Percentiles rank a stretch among this genome's conserved stretches.
Evolutionary conservation across 768 basidiomycete genomes (phyloP).

Genomic region (Suillus subaureus): DNA sequence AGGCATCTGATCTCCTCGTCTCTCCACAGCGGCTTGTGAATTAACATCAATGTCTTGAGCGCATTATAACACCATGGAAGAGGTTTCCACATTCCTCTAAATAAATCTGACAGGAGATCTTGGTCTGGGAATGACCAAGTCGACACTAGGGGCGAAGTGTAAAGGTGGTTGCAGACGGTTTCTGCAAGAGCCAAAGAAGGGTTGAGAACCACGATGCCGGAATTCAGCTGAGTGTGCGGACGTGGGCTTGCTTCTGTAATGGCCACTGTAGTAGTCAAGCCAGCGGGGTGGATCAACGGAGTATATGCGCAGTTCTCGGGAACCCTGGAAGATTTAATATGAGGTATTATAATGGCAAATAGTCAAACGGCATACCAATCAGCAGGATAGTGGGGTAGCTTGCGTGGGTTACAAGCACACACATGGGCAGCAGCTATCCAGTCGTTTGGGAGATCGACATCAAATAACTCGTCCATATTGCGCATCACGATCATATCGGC

Average conservation of each 20-base stretch:
- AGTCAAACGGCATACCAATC: constrained; percentile 64
- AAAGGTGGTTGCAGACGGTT: constrained; percentile 47
- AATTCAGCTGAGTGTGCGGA: constrained; percentile 85
- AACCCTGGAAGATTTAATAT: constrained; percentile 52
- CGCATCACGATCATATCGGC: constrained; percentile 83
- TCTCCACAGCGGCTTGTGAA: constrained; percentile 78
- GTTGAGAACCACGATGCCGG: constrained; percentile 82
- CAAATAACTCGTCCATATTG: constrained; percentile 82
- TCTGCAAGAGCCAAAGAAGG: constrained; percentile 65
- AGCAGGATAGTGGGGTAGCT: constrained; percentile 79
- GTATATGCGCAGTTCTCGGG: constrained; percentile 92
- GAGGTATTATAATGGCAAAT: neutral
- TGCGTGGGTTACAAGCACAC: constrained; percentile 93
- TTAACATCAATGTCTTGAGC: constrained; percentile 76
- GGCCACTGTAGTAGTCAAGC: constrained; percentile 46
- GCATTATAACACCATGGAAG: constrained; percentile 92
- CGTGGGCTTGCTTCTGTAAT: constrained; percentile 56
- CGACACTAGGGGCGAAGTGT: constrained; percentile 51
- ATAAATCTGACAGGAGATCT: constrained; percentile 83
- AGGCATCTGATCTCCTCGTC: constrained; percentile 85
- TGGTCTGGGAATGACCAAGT: constrained; percentile 87
- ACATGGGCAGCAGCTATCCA: constrained; percentile 89
- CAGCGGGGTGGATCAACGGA: constrained; percentile 45
- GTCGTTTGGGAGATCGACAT: constrained; percentile 54
- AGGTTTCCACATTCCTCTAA: constrained; percentile 76